Evolutionary conservation across 345 rosid genomes (phyloP).

Genomic region (Pelargonium nanum): DNA sequence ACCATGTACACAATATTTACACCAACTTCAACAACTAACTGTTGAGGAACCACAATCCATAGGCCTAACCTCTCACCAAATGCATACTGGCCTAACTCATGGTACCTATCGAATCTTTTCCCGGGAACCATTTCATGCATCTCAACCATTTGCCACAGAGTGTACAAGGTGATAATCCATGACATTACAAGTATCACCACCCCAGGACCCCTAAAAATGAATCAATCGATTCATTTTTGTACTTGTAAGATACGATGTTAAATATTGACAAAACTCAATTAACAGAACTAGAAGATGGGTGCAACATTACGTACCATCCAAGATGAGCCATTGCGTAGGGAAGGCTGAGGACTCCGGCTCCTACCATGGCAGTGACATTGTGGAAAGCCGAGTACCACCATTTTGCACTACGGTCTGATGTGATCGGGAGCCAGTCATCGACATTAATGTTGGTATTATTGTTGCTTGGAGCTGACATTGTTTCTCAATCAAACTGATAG

Average conservation of each 20-base stretch:
- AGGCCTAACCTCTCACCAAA: constrained; percentile 77
- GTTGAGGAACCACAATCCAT: constrained; percentile 76
- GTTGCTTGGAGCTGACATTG: background rate
- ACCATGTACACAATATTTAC: constrained; percentile 66
- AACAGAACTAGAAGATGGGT: background rate
- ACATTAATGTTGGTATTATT: constrained; percentile 6
- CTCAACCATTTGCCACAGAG: constrained; percentile 89
- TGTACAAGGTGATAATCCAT: constrained; percentile 66
- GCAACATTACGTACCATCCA: constrained; percentile 31
- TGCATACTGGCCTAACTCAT: constrained; percentile 60
- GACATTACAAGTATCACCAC: constrained; percentile 34
- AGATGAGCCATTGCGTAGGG: constrained; percentile 76
- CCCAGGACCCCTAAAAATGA: constrained; percentile 59
- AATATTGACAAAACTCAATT: background rate
- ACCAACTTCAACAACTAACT: constrained; percentile 61
- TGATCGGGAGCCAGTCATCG: constrained; percentile 68
- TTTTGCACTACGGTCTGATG: constrained; percentile 57
- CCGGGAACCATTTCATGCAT: constrained; percentile 44
- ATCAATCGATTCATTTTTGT: background rate
- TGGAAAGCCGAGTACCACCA: constrained; percentile 94
- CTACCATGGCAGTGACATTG: constrained; percentile 87
- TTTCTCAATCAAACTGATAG: background rate
- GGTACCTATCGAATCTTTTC: constrained; percentile 32
- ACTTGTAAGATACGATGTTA: background rate
- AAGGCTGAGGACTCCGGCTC: constrained; percentile 83